Percentiles rank a stretch among this genome's conserved stretches.
Evolutionary conservation across 2,329 filamentous ascomycete species (phyloP).

Genomic region (Pseudodiploospora longispora): DNA sequence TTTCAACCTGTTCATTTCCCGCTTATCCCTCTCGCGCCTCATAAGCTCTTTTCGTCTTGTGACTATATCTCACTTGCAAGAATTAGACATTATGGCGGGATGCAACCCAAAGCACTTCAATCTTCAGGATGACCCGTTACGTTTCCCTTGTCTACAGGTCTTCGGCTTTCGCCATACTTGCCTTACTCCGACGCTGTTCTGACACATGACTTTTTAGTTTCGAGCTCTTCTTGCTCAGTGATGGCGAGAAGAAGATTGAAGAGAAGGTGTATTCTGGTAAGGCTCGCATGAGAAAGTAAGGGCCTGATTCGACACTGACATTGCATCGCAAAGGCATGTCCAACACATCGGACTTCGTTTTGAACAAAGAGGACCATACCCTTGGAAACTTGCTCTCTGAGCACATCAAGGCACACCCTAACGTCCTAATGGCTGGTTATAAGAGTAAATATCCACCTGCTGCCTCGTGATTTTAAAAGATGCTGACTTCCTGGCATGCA

Average conservation of each 20-base stretch:
- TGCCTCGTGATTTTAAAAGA: slow-evolving; percentile 23
- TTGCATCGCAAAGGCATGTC: slow-evolving; percentile 56
- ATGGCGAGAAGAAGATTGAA: slow-evolving; percentile 90
- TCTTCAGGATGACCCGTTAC: slow-evolving; percentile 26
- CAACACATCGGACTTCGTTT: slow-evolving; percentile 88
- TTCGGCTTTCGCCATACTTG: no score
- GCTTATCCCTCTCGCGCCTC: no score
- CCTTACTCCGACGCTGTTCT: slow-evolving; percentile 9
- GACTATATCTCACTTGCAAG: no score
- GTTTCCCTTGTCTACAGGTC: slow-evolving; percentile 11
- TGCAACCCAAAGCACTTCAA: slow-evolving; percentile 34
- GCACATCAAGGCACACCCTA: slow-evolving; percentile 74
- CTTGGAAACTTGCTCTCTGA: slow-evolving; percentile 83
- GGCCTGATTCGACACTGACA: slow-evolving; percentile 2
- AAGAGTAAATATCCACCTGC: slow-evolving; percentile 51
- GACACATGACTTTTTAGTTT: slow-evolving; percentile 49
- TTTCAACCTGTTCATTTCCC: no score
- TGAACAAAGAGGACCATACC: slow-evolving; percentile 96
- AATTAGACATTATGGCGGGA: slow-evolving; percentile 20
- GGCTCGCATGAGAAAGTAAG: slow-evolving; percentile 20
- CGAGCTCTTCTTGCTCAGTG: slow-evolving; percentile 81
- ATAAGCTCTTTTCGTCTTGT: no score
- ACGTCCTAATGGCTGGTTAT: slow-evolving; percentile 88
- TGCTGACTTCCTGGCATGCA: slow-evolving; percentile 11
- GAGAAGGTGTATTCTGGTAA: slow-evolving; percentile 82